Evolutionary conservation across 73 alveolate genomes (phyloP), one percentile per base, ranked within the genome.

Genomic region (Paramecium primaurelia): DNA sequence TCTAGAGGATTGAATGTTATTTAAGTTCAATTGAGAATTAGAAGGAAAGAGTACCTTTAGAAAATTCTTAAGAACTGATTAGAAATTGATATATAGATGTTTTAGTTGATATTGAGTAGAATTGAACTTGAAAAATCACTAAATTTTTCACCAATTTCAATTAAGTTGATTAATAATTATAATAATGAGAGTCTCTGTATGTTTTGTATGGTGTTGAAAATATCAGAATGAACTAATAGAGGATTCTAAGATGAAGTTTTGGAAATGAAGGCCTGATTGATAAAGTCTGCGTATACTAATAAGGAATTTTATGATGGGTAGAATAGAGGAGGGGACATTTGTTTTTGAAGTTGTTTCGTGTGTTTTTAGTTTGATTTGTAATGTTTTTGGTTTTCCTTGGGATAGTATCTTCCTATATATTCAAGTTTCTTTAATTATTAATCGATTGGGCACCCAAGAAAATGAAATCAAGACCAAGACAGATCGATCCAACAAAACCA

Each of bases 401-500:
- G 69, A 64, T 64, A 28, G 84, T 64, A 64, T 64, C 84, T 64
- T 64, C 22, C 84, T 64, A 64, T 64, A 64, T 64, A 64, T 64
- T 64, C 84, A 64, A 64, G 84, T 64, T 64, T 64, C 84, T 64
- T 64, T 64, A 64, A 64, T 64, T 64, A 64, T 64, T 64, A 64
- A 64, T 64, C 84, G 84, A 64, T 64, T 34, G 47, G 84, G 51
- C 49, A 64, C 47, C 84, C 84, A 32, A 32, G 84, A 54, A 54
- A 64, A 73, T 73, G 87, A 73, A 40, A 73, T 34, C 54, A 37
- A 34, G 87, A 37, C 87, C 87, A 37, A 73, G 87, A 36, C 64
- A 73, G 87, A 73, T 73, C n/a, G 87, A 73, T 73, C 34, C 37
- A 30, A 37, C 87, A 37, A 73, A 73, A 38, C 87, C 87, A 73